These are phyloP conservation scores for Apocynum venetum DNA, from an alignment of 257 asterid species.

Conservation along the genomic window DNA sequence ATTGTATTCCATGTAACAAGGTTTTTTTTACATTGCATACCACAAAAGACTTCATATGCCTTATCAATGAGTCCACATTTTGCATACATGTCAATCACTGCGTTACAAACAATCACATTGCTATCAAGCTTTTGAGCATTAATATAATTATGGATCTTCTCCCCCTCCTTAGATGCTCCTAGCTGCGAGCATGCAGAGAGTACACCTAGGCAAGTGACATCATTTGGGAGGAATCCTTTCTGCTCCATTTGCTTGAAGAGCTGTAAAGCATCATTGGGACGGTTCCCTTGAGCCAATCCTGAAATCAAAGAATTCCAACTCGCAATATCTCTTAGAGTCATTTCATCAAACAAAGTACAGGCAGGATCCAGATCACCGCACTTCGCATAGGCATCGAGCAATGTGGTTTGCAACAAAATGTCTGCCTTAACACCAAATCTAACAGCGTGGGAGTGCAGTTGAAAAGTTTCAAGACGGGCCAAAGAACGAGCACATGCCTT, in stretches of 20 bases:
- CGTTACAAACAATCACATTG: conserved; percentile 77
- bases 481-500: conserved; percentile 86
- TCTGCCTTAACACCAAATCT: conserved; percentile 52
- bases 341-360: conserved; percentile 66
- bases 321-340: conserved; percentile 66
- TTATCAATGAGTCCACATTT: conserved; percentile 78
- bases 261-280: conserved; percentile 59
- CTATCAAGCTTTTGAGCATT: conserved; percentile 32
- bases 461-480: conserved; percentile 49
- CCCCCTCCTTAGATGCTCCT: conserved; percentile 66
- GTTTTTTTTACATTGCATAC: conserved; percentile 47
- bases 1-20: conserved; percentile 86
- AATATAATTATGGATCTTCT: conserved; percentile 42
- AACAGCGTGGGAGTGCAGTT: conserved; percentile 53
- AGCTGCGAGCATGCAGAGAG: conserved; percentile 87
- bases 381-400: conserved; percentile 70
- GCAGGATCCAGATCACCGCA: conserved; percentile 57
- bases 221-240: conserved; percentile 48
- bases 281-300: conserved; percentile 85
- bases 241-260: conserved; percentile 54
- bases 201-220: conserved; percentile 80
- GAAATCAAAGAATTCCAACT: conserved; percentile 86
- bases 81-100: conserved; percentile 75
- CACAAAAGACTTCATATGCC: conserved; percentile 49
- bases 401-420: conserved; percentile 65